Conservation (phyloP, 1,284 basidiomycete species). For the Apiotrichum veenhuisii region DNA sequence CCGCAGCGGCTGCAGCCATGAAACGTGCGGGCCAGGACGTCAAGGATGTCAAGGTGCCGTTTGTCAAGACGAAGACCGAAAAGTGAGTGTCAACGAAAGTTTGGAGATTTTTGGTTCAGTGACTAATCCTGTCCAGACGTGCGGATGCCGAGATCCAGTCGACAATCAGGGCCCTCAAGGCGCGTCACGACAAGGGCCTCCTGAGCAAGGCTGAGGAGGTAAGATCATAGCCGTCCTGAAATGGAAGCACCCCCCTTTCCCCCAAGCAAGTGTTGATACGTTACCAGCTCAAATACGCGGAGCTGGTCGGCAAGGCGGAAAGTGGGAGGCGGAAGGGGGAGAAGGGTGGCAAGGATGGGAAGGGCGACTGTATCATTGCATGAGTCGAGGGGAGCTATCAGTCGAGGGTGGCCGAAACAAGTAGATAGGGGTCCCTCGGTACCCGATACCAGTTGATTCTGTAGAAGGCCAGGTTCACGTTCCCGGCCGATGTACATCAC, state of each 20-base stretch:
- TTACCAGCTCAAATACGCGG: conserved; percentile 44
- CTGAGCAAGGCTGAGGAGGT: conserved; percentile 48
- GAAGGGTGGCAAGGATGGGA: conserved; percentile 34
- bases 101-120: too few species aligned
- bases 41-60: conserved; percentile 47
- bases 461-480: too few species aligned
- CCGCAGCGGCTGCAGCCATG: conserved; percentile 43
- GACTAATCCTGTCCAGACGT: conserved; percentile 27
- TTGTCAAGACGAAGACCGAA: conserved; percentile 45
- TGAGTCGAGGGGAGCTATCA: background rate
- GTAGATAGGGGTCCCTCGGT: too few species aligned
- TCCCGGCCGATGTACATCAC: too few species aligned
- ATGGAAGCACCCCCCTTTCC: background rate
- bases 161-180: conserved; percentile 42
- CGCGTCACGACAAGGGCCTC: conserved; percentile 47
- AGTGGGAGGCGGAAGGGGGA: conserved; percentile 28
- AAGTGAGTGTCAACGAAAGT: conserved; percentile 35
- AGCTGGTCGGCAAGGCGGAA: conserved; percentile 42
- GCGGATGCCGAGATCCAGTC: conserved; percentile 42
- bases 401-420: too few species aligned
- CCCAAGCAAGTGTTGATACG: background rate
- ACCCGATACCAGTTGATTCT: too few species aligned
- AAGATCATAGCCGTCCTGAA: conserved; percentile 23
- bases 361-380: conserved; percentile 22
- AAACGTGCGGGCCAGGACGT: conserved; percentile 46